Conservation (phyloP, 2,329 filamentous ascomycete species). For the Gnomoniopsis sp. region DNA sequence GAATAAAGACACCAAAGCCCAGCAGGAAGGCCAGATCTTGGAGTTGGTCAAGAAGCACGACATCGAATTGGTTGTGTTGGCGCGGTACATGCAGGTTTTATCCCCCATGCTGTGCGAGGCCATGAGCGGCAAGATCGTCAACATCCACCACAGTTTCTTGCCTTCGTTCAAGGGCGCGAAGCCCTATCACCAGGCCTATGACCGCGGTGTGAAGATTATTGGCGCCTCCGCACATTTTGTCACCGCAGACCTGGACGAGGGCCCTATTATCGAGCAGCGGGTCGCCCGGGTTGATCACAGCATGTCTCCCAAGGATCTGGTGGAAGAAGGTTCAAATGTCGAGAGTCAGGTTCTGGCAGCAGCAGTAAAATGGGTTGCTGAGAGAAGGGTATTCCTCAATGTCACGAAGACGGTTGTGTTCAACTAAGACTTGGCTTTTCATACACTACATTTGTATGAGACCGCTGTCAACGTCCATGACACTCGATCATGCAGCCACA, state of each 20-base stretch:
- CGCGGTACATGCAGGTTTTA: constrained; percentile 85
- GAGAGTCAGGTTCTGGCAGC: constrained; percentile 80
- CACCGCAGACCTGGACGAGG: constrained; percentile 80
- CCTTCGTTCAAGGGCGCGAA: constrained; percentile 85
- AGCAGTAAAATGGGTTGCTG: constrained; percentile 80
- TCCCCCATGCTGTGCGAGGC: constrained; percentile 69
- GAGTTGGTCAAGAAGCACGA: constrained; percentile 65
- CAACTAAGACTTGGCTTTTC: constrained; percentile 31
- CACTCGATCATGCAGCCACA: background rate
- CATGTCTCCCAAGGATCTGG: constrained; percentile 71
- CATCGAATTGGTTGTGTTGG: constrained; percentile 76
- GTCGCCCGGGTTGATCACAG: constrained; percentile 73
- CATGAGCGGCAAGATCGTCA: constrained; percentile 86
- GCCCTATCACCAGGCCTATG: constrained; percentile 84
- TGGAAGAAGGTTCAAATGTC: constrained; percentile 77
- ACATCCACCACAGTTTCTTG: constrained; percentile 86
- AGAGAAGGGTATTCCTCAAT: constrained; percentile 74
- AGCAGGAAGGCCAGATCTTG: constrained; percentile 70
- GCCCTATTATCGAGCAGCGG: constrained; percentile 84
- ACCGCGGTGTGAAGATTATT: constrained; percentile 84
- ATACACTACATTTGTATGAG: background rate
- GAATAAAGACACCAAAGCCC: constrained; percentile 70
- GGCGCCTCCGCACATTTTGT: constrained; percentile 85
- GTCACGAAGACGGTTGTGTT: constrained; percentile 80
- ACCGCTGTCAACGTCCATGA: background rate